Conservation (phyloP, 2,329 filamentous ascomycete species). For the Calonectria hawksworthii region DNA sequence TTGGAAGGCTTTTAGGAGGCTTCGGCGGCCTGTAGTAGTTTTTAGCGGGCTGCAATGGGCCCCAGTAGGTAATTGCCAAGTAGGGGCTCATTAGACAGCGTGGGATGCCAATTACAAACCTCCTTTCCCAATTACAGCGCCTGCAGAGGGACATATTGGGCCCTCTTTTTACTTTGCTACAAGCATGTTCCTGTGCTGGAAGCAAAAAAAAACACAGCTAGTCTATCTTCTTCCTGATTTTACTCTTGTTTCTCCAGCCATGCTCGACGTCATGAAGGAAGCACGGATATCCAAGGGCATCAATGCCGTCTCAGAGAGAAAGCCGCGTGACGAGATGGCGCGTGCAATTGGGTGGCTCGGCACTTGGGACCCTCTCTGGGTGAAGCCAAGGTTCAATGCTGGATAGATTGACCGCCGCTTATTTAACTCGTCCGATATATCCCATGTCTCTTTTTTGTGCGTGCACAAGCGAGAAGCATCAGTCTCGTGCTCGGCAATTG, state of each 20-base stretch:
- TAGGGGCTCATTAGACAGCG: neutral
- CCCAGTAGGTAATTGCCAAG: no score
- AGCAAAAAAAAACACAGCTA: neutral
- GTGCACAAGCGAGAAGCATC: neutral
- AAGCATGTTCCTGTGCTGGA: neutral
- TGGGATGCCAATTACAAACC: neutral
- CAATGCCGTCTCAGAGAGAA: conserved; percentile 1
- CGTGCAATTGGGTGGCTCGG: neutral
- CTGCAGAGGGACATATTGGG: neutral
- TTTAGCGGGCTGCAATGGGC: neutral
- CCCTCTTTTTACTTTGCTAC: neutral
- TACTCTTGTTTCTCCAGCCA: neutral
- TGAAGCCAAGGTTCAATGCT: neutral
- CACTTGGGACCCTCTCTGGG: neutral
- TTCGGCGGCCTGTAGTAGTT: no score
- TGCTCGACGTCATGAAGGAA: conserved; percentile 1
- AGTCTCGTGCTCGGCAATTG: neutral
- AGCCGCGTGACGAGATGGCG: neutral
- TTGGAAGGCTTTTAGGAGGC: no score
- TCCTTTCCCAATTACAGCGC: neutral
- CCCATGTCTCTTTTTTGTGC: neutral
- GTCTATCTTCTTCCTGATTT: neutral
- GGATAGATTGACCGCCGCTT: neutral
- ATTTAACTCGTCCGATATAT: conserved; percentile 1
- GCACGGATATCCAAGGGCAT: neutral